Conservation (phyloP, 176 grass and related monocot genomes). For the Melocanna baccifera region DNA sequence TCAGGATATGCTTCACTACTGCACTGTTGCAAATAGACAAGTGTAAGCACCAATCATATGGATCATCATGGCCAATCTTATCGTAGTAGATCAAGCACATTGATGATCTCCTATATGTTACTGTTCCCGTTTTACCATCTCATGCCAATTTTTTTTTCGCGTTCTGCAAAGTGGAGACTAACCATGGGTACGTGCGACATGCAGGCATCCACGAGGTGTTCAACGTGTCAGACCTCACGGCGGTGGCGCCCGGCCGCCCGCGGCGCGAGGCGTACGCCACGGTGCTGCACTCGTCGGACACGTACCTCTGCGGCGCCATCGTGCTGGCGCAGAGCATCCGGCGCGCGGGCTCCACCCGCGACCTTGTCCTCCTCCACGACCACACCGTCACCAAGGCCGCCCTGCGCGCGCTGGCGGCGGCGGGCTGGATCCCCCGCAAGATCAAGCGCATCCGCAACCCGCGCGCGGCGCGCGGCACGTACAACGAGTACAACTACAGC, state of each 20-base stretch:
- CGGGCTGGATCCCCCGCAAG: constrained; percentile 58
- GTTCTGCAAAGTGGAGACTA: background rate
- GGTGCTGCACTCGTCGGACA: constrained; percentile 92
- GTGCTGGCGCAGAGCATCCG: constrained; percentile 87
- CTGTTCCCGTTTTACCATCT: background rate
- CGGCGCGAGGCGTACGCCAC: constrained; percentile 84
- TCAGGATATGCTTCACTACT: background rate
- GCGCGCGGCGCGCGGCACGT: constrained; percentile 53
- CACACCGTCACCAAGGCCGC: constrained; percentile 55
- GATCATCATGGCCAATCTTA: no score
- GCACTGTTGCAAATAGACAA: background rate
- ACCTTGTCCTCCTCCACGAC: constrained; percentile 87
- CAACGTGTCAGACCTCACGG: background rate
- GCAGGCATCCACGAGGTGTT: constrained; percentile 52
- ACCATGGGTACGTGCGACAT: background rate
- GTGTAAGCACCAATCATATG: background rate
- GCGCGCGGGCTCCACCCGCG: constrained; percentile 52
- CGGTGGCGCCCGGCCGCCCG: background rate
- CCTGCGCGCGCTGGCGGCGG: constrained; percentile 50
- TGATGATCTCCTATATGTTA: background rate
- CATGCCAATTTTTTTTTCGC: background rate
- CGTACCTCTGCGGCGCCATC: constrained; percentile 90
- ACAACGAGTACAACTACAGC: constrained; percentile 99
- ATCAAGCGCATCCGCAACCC: constrained; percentile 89
- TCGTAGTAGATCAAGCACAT: background rate